A percentile compares a stretch with the other conserved stretches of the same genome.
These are phyloP conservation scores for Lanzia echinophila DNA, from an alignment of 2,329 filamentous ascomycete genomes.

Conservation along the genomic window DNA sequence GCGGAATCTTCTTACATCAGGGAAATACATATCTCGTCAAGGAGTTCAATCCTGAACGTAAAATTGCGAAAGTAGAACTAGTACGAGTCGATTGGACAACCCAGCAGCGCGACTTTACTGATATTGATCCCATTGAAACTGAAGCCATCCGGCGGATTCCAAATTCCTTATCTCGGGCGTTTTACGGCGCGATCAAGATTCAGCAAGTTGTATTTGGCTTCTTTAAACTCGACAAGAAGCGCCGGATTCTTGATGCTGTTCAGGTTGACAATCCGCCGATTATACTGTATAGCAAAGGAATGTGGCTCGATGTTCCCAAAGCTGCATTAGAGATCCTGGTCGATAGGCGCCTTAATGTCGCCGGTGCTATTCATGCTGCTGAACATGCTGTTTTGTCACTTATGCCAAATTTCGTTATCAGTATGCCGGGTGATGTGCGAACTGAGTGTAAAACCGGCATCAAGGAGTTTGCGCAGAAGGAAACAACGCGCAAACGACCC, in stretches of 20 bases:
- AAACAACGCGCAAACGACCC: conserved; percentile 70
- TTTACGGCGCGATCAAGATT: conserved; percentile 80
- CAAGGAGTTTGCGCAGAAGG: conserved; percentile 75
- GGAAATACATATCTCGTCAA: conserved; percentile 89
- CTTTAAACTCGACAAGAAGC: conserved; percentile 88
- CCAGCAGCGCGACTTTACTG: conserved; percentile 84
- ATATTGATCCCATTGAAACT: conserved; percentile 88
- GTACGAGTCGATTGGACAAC: conserved; percentile 96
- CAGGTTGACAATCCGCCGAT: conserved; percentile 92
- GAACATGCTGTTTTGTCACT: conserved; percentile 85
- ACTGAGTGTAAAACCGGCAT: conserved; percentile 88
- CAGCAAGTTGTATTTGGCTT: conserved; percentile 89
- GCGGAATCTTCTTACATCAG: conserved; percentile 94
- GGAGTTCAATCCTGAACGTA: conserved; percentile 74
- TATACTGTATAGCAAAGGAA: conserved; percentile 74
- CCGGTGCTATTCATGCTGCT: conserved; percentile 87
- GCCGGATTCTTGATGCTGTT: conserved; percentile 83
- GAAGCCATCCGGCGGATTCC: conserved; percentile 73
- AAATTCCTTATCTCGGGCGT: conserved; percentile 61
- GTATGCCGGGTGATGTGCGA: conserved; percentile 81
- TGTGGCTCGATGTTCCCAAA: conserved; percentile 92
- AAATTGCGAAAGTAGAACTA: conserved; percentile 78
- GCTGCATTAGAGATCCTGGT: conserved; percentile 72
- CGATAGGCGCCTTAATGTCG: conserved; percentile 66
- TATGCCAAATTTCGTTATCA: conserved; percentile 86